Conservation (phyloP, 768 basidiomycete genomes). For the Kondoa malvinella region DNA sequence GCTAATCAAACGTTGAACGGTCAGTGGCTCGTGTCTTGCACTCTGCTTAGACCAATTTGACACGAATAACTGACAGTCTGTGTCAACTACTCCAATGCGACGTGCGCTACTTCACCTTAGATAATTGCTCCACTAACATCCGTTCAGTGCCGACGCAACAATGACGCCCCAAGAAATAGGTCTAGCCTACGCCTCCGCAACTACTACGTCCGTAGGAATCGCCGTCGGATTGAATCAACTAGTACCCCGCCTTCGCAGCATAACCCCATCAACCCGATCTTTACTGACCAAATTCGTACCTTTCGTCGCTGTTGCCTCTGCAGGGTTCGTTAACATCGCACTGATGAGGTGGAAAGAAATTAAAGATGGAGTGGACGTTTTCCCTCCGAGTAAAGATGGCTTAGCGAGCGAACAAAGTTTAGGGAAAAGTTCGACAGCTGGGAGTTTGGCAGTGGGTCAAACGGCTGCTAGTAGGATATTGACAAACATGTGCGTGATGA, state of each 20-base stretch:
- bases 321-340: slow-evolving; percentile 35
- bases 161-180: not conserved
- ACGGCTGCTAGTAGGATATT: slow-evolving; percentile 33
- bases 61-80: slow-evolving; percentile 2
- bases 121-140: not conserved
- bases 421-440: slow-evolving; percentile 33
- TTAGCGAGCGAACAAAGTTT: slow-evolving; percentile 19
- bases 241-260: slow-evolving; percentile 28
- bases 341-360: slow-evolving; percentile 34
- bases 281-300: slow-evolving; percentile 29
- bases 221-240: slow-evolving; percentile 33
- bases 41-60: too few species aligned
- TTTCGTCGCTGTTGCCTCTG: slow-evolving; percentile 34
- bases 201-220: slow-evolving; percentile 32
- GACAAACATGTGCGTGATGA: slow-evolving; percentile 32
- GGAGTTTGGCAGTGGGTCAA: slow-evolving; percentile 33
- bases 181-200: slow-evolving; percentile 34
- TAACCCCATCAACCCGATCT: slow-evolving; percentile 15
- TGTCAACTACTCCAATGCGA: slow-evolving; percentile 35
- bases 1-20: slow-evolving; percentile 35
- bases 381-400: slow-evolving; percentile 22
- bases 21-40: slow-evolving; percentile 24
- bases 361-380: slow-evolving; percentile 32
- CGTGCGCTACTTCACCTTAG: slow-evolving; percentile 11
- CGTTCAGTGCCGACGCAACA: not conserved